Percentiles rank a stretch among this genome's conserved stretches.
Evolutionary conservation across 306 rosid genomes (phyloP).

Genomic region (Senna siamea): DNA sequence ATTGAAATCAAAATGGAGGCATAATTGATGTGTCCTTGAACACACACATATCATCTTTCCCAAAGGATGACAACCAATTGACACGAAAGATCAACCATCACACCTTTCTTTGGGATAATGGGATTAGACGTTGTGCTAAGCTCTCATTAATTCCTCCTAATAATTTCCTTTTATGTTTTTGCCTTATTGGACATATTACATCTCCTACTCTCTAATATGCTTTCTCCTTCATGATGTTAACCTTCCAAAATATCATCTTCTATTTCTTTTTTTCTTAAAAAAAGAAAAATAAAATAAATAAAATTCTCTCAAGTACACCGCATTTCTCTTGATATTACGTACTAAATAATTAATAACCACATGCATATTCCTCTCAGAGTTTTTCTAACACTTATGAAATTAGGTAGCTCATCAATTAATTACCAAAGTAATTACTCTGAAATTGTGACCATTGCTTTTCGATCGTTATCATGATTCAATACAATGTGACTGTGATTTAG

Average conservation of each 20-base stretch:
- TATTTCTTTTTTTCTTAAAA: not conserved
- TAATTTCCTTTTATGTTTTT: slow-evolving; percentile 18
- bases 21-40: slow-evolving; percentile 47
- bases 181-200: slow-evolving; percentile 29
- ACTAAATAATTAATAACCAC: too few species aligned
- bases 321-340: slow-evolving; percentile 37
- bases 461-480: not conserved
- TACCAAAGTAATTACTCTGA: not conserved
- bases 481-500: not conserved
- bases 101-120: slow-evolving; percentile 41
- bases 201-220: not conserved
- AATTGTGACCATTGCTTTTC: not conserved
- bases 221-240: slow-evolving; percentile 26
- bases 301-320: slow-evolving; percentile 38
- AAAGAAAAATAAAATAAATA: too few species aligned
- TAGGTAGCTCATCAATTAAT: not conserved
- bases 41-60: slow-evolving; percentile 33
- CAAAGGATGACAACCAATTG: slow-evolving; percentile 53
- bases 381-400: too few species aligned
- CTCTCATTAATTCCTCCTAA: slow-evolving; percentile 36
- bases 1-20: slow-evolving; percentile 35
- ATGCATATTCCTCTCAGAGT: not conserved
- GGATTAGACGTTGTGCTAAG: slow-evolving; percentile 50
- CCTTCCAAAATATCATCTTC: slow-evolving; percentile 23
- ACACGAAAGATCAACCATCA: slow-evolving; percentile 51